Evolutionary conservation across 2,329 filamentous ascomycete genomes (phyloP), one percentile per base, ranked within the genome.

Genomic region (Calonectria pteridis): DNA sequence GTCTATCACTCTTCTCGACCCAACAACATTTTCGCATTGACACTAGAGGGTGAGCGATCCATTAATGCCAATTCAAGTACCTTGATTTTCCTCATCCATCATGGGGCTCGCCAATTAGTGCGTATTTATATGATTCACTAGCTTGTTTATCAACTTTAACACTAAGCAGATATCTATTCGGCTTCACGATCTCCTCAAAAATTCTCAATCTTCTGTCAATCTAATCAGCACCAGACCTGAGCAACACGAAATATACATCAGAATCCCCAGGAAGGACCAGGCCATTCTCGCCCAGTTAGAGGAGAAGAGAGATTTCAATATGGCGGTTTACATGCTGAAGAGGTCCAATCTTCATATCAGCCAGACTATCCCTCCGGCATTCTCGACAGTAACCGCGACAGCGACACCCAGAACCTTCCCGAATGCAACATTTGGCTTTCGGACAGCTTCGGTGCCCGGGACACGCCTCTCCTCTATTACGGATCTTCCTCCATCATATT

Each of bases 281-380:
- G 76, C 75, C 6, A 65, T 84, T 14, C 51, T 78, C 6, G 77
- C 75, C 13, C 76, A 78, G 26, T 84, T 86, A 51, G 77, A 80
- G 11, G 77, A 82, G 11, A 73, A 65, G 6, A 78, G 83, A 67
- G 83, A 85, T 62, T 84, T 85, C 43, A 78, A 73, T 29, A 67
- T 85, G 20, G 73, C 81, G 2, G 76, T 82, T 6, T 84, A 78
- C 58, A 78, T 84, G 65, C 77, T 86, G 1, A 77, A 81, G 40
- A 83, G 80, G 65, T 76, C 79, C 16, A 81, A 82, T 11, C 83
- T 86, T 40, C 33, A 23, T 6, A 73, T 83, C 46, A 73, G 75
- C 35, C 75, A 81, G 5, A 67, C 74, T 28, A 71, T 74, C 43
- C 69, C 73, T 1, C 55, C 10, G 26, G 53, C 69, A 11, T 50